Percentiles rank a stretch among this genome's conserved stretches.
These are phyloP conservation scores for Phytophthora brassicae DNA, from an alignment of 352 stramenopile species.

Conservation along the genomic window DNA sequence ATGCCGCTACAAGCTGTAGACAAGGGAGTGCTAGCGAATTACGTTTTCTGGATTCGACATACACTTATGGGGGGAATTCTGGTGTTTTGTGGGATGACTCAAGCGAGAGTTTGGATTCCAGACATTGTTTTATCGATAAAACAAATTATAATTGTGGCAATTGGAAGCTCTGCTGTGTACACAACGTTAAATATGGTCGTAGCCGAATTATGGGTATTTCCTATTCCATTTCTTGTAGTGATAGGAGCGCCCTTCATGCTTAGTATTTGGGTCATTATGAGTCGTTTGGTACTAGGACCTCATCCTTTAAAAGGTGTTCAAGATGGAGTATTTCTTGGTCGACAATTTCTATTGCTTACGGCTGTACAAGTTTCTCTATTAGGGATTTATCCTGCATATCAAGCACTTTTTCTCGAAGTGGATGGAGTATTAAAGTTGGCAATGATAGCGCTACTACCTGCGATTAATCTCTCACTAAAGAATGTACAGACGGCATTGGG, in stretches of 20 bases:
- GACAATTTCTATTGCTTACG: conserved; percentile 20
- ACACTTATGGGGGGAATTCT: conserved; percentile 3
- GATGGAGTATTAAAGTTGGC: conserved; percentile 10
- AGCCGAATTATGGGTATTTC: conserved; percentile 26
- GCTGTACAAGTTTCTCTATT: conserved; percentile 31
- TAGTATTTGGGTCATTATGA: conserved; percentile 1
- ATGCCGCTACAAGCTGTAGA: conserved; percentile 11
- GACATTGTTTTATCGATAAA: conserved; percentile 15
- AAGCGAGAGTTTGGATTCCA: conserved; percentile 27
- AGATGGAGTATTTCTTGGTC: conserved; percentile 20
- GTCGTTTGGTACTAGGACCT: conserved; percentile 22
- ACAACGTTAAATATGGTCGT: conserved; percentile 5
- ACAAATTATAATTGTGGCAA: conserved; percentile 6
- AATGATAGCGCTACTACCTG: conserved; percentile 29
- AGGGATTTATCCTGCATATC: conserved; percentile 32
- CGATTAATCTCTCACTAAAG: conserved; percentile 45
- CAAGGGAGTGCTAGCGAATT: conserved; percentile 23
- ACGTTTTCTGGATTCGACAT: conserved; percentile 35
- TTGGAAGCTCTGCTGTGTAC: neutral
- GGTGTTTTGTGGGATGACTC: conserved; percentile 10
- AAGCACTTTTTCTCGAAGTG: conserved; percentile 22
- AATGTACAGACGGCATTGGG: conserved; percentile 34
- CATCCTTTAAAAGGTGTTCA: conserved; percentile 6
- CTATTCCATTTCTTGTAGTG: conserved; percentile 35
- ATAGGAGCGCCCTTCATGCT: conserved; percentile 28